Conservation (phyloP, 1,139 yeast genomes). For the Lodderomyces margitis region DNA sequence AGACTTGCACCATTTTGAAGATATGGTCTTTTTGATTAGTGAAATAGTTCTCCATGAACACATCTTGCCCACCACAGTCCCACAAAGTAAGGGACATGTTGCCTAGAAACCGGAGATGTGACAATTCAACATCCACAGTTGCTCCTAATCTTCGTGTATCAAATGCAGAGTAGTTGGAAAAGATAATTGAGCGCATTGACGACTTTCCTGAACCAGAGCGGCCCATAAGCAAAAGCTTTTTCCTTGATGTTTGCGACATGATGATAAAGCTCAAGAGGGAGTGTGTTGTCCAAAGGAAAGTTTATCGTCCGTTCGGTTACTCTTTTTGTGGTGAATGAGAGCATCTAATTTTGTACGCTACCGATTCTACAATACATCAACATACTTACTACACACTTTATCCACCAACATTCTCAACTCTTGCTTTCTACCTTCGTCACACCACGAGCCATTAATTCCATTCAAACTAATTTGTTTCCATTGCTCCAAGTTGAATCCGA, state of each 20-base stretch:
- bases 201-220: constrained; percentile 97
- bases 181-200: constrained; percentile 94
- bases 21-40: constrained; percentile 86
- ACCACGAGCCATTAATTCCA: constrained; percentile 72
- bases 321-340: too few relatives aligned
- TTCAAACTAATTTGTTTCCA: constrained; percentile 61
- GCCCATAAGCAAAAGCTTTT: constrained; percentile 62
- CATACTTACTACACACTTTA: constrained; percentile 45
- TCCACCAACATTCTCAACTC: constrained; percentile 45
- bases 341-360: neutral
- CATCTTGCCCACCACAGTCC: constrained; percentile 99
- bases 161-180: constrained; percentile 92
- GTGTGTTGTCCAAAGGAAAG: too few relatives aligned
- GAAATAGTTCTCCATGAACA: constrained; percentile 91
- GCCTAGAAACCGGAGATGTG: constrained; percentile 87
- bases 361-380: neutral
- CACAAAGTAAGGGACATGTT: constrained; percentile 93
- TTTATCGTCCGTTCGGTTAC: too few relatives aligned
- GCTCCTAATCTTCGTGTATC: constrained; percentile 96
- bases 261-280: neutral
- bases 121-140: constrained; percentile 96
- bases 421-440: constrained; percentile 49
- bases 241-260: constrained; percentile 28
- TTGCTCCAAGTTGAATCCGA: constrained; percentile 53
- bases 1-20: constrained; percentile 94